Evolutionary conservation across 805 yeast species (phyloP), one percentile per base, ranked within the genome.

Genomic region (Nakazawaea ishiwadae): DNA sequence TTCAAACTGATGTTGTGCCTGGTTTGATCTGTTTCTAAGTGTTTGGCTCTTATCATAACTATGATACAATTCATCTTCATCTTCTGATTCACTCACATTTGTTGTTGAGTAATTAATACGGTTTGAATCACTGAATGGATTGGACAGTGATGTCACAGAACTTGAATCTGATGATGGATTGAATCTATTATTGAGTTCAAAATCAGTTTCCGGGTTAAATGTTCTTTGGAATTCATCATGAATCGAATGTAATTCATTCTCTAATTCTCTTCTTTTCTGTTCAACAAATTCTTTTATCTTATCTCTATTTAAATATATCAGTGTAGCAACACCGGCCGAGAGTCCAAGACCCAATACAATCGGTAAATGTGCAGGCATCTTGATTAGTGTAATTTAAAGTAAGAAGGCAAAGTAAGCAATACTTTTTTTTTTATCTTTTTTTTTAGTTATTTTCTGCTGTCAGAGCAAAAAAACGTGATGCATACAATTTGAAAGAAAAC

Each of bases 201-300:
- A 20, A 4, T 10, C 29, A 11, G 14, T 16, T 9, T 39, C 37
- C 26, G 37, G 42, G 15, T 34, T 34, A n/a, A 34, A 34, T 9
- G 29, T 14, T 24, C 37, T 34, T 16, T 34, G 37, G 14, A 24
- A 14, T 20, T 40, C 44, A 4, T 18, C 31, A 16, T 40, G 12
- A 24, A 35, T 33, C 10, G 16, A 18, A 9, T 18, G 35, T 23
- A 40, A 24, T 35, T 40, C 44, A 21, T 17, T 3, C 14, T 35
- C 39, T 15, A 42, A 20, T 16, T 42, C 44, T 16, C 31, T 18
- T 23, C 23, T 37, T 18, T 42, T 42, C 12, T 52, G 54, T 35
- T 56, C 57, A 10, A 55, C 12, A 23, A 51, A 51, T 5, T 59
- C 59, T 8, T 36, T 35, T 18, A 60, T 54, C 39, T 51, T 55